These are phyloP conservation scores for Leishmania lainsoni DNA, from an alignment of 208 protist species.

Conservation along the genomic window DNA sequence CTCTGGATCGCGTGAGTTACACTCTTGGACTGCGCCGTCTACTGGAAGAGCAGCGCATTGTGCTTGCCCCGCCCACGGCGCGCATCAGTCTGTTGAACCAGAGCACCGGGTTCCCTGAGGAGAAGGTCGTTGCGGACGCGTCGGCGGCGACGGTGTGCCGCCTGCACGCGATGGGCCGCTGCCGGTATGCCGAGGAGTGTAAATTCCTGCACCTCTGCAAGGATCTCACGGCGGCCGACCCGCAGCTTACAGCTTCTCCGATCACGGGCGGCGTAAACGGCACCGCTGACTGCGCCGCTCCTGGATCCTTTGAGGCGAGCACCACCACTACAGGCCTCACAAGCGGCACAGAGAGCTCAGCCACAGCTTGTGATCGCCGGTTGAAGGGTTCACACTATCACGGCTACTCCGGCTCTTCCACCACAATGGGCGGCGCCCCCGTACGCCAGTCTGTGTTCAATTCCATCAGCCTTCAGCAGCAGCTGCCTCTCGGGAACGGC, in stretches of 20 bases:
- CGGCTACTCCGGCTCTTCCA: background rate
- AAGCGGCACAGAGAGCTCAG: background rate
- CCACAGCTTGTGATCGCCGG: constrained; percentile 6
- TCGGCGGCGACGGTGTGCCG: constrained; percentile 58
- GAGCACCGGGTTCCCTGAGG: constrained; percentile 29
- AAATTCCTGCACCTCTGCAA: constrained; percentile 88
- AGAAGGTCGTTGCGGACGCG: constrained; percentile 34
- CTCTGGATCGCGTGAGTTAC: constrained; percentile 62
- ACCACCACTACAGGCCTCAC: constrained; percentile 19
- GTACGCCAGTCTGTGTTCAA: constrained; percentile 32
- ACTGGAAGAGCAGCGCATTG: constrained; percentile 39
- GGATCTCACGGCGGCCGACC: constrained; percentile 42
- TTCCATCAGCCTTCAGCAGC: constrained; percentile 28
- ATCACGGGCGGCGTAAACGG: background rate
- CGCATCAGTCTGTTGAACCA: constrained; percentile 17
- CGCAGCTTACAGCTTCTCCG: constrained; percentile 30
- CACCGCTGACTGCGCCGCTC: constrained; percentile 9
- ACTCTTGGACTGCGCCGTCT: constrained; percentile 63
- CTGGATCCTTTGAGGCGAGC: constrained; percentile 16
- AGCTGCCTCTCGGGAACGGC: background rate
- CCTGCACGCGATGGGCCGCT: constrained; percentile 71
- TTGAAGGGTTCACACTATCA: background rate
- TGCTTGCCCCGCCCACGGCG: background rate
- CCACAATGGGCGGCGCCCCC: background rate
- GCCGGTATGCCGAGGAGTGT: constrained; percentile 84